Evolutionary conservation across 805 yeast genomes (phyloP).

Genomic region (Peterozyma xylosa): DNA sequence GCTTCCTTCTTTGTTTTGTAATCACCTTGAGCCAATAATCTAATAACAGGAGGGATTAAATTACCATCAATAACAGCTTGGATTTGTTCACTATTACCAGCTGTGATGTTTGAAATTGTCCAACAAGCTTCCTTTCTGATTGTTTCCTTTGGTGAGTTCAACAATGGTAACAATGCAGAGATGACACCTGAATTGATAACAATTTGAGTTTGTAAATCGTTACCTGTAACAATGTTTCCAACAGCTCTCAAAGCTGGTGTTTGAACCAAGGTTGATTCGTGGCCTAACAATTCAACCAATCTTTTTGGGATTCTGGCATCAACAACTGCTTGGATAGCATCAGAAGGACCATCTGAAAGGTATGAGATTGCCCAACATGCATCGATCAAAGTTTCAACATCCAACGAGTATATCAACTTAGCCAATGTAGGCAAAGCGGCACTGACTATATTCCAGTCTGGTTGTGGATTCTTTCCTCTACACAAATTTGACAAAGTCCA

Average conservation of each 20-base stretch:
- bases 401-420: conserved; percentile 82
- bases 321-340: conserved; percentile 93
- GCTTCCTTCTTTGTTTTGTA: conserved; percentile 97
- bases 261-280: conserved; percentile 80
- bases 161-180: conserved; percentile 72
- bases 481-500: conserved; percentile 97
- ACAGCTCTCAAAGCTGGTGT: conserved; percentile 97
- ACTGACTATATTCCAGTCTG: conserved; percentile 86
- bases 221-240: conserved; percentile 97
- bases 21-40: conserved; percentile 72
- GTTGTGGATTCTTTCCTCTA: conserved; percentile 94
- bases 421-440: conserved; percentile 88
- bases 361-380: conserved; percentile 99
- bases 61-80: conserved; percentile 96
- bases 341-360: conserved; percentile 85
- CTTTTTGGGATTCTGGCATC: conserved; percentile 94
- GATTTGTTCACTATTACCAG: conserved; percentile 92
- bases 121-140: conserved; percentile 97
- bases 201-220: conserved; percentile 90
- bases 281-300: conserved; percentile 82
- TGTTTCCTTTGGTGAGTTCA: conserved; percentile 81
- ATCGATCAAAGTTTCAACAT: conserved; percentile 89
- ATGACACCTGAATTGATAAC: conserved; percentile 91
- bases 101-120: conserved; percentile 97
- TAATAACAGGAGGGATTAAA: conserved; percentile 83